A percentile compares a stretch with the other conserved stretches of the same genome.
These are phyloP conservation scores for Epichloe amarillans DNA, from an alignment of 2,329 filamentous ascomycete genomes.

Conservation along the genomic window DNA sequence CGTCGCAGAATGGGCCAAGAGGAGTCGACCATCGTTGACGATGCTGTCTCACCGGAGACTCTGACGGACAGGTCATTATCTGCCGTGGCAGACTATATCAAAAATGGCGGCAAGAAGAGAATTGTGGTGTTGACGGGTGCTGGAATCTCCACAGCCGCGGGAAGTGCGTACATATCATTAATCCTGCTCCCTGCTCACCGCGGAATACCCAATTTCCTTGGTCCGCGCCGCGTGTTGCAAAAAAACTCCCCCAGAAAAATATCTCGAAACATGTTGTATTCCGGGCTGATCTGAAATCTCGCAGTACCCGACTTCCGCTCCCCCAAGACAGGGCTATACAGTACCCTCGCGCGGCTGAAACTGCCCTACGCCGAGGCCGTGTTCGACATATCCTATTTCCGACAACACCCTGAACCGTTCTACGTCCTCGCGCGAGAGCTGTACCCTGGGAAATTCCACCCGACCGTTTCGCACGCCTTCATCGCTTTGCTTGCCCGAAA, in stretches of 20 bases:
- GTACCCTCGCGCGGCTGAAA: conserved; percentile 75
- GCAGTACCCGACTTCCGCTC: conserved; percentile 87
- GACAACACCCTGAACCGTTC: conserved; percentile 72
- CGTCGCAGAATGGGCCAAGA: conserved; percentile 72
- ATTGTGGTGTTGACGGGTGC: conserved; percentile 88
- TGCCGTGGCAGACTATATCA: conserved; percentile 70
- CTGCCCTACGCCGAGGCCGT: conserved; percentile 85
- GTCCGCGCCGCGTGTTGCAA: too few relatives aligned
- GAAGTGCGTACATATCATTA: conserved; percentile 28
- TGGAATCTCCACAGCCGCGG: conserved; percentile 66
- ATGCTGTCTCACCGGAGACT: conserved; percentile 48
- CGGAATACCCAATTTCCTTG: too few relatives aligned
- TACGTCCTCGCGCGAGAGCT: conserved; percentile 86
- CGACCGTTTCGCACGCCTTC: conserved; percentile 84
- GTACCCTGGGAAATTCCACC: conserved; percentile 78
- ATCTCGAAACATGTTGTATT: too few relatives aligned
- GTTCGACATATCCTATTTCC: conserved; percentile 87
- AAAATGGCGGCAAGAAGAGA: conserved; percentile 47
- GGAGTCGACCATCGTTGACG: conserved; percentile 50
- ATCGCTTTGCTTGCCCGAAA: conserved; percentile 71
- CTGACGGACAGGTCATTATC: conserved; percentile 57
- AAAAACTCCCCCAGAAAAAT: too few relatives aligned
- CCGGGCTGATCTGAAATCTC: not conserved
- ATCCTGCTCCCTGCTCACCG: too few relatives aligned
- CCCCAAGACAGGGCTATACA: conserved; percentile 84